Percentiles rank a stretch among this genome's conserved stretches.
Evolutionary conservation across 2,329 filamentous ascomycete genomes (phyloP).

Genomic region (Huntiella moniliformis): DNA sequence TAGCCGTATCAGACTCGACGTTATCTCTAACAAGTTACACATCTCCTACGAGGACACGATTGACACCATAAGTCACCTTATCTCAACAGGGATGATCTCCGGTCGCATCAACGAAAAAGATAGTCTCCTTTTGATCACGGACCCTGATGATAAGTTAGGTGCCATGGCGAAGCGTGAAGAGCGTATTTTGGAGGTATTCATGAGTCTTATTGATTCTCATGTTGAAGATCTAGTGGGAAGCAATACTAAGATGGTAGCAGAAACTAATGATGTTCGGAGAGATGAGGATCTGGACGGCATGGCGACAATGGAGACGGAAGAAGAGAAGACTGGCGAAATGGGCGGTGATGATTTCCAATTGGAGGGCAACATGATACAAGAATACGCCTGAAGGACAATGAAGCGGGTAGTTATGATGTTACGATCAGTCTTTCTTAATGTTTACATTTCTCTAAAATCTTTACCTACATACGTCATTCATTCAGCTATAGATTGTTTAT

Average conservation of each 20-base stretch:
- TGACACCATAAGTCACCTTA: conserved; percentile 88
- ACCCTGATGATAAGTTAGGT: conserved; percentile 37
- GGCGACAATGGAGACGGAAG: not conserved
- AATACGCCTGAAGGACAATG: not conserved
- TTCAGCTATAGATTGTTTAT: too few species aligned
- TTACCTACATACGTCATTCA: too few species aligned
- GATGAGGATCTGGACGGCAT: conserved; percentile 1
- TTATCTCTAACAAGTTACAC: conserved; percentile 74
- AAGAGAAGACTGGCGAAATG: not conserved
- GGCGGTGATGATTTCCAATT: not conserved
- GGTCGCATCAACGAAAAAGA: conserved; percentile 80
- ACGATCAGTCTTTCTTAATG: too few species aligned
- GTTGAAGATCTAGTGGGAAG: not conserved
- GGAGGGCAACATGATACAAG: not conserved
- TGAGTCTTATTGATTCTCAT: conserved; percentile 35
- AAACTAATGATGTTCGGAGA: conserved; percentile 34
- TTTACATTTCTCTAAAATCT: too few species aligned
- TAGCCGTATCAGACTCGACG: conserved; percentile 71
- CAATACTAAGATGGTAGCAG: conserved; percentile 31
- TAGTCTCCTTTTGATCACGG: conserved; percentile 66
- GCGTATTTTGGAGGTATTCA: conserved; percentile 53
- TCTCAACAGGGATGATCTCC: conserved; percentile 71
- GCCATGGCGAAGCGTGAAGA: conserved; percentile 22
- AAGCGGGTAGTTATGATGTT: not conserved
- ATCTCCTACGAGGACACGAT: conserved; percentile 75